Evolutionary conservation across 805 yeast genomes (phyloP).

Genomic region (Naumovozyma castellii): DNA sequence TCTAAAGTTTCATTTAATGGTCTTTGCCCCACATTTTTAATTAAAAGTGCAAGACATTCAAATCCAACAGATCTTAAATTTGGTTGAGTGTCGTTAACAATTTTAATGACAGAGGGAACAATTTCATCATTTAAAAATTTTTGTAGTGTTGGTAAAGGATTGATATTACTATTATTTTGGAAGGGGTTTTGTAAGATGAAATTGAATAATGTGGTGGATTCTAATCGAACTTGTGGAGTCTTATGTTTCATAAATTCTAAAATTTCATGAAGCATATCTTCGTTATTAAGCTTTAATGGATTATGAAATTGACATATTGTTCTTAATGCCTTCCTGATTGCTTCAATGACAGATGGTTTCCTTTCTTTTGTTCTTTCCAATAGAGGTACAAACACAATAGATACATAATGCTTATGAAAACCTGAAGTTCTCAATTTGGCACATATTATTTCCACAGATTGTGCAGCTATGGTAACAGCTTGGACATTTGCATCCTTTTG

Average conservation of each 20-base stretch:
- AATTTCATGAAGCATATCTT: slow-evolving; percentile 46
- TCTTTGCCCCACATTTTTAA: slow-evolving; percentile 74
- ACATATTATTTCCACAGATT: slow-evolving; percentile 50
- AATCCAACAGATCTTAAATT: slow-evolving; percentile 73
- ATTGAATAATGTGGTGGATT: slow-evolving; percentile 54
- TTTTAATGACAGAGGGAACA: slow-evolving; percentile 38
- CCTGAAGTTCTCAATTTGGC: slow-evolving; percentile 47
- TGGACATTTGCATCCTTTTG: slow-evolving; percentile 78
- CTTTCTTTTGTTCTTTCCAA: slow-evolving; percentile 84
- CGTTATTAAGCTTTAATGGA: slow-evolving; percentile 22
- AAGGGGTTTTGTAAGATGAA: slow-evolving; percentile 38
- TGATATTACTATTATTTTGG: slow-evolving; percentile 20
- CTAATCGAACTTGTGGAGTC: slow-evolving; percentile 73
- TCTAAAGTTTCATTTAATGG: slow-evolving; percentile 51
- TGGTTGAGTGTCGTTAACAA: slow-evolving; percentile 76
- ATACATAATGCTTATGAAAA: slow-evolving; percentile 43
- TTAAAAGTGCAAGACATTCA: slow-evolving; percentile 67
- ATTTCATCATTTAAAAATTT: slow-evolving; percentile 9
- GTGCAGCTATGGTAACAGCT: slow-evolving; percentile 73
- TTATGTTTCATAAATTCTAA: slow-evolving; percentile 57
- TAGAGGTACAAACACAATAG: slow-evolving; percentile 47
- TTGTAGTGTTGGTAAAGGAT: slow-evolving; percentile 9
- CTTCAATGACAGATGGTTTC: slow-evolving; percentile 66
- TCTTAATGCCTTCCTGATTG: slow-evolving; percentile 58
- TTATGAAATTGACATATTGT: slow-evolving; percentile 47